Conservation (phyloP, 129 eudicot species). For the Kitagawia praeruptora region DNA sequence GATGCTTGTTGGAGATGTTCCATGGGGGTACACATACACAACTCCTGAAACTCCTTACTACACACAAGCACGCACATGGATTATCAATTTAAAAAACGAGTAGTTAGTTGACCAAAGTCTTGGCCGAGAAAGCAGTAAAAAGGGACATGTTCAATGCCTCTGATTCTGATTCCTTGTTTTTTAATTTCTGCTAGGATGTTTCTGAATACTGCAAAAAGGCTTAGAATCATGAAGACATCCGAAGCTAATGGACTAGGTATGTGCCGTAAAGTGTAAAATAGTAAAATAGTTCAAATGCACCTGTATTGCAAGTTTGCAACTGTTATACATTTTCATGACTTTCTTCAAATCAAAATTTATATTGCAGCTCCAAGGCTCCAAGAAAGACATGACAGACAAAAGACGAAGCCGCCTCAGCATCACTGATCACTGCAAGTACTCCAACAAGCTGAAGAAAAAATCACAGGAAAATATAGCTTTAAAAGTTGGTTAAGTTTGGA, state of each 20-base stretch:
- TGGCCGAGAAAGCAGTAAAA: not conserved
- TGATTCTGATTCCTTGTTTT: not conserved
- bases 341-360: not conserved
- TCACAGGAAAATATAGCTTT: constrained; percentile 29
- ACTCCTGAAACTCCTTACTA: not conserved
- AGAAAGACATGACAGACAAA: constrained; percentile 35
- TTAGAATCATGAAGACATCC: constrained; percentile 81
- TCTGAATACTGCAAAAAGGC: constrained; percentile 65
- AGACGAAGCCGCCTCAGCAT: constrained; percentile 21
- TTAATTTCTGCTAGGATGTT: constrained; percentile 54
- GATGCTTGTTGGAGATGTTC: constrained; percentile 99
- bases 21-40: constrained; percentile 64
- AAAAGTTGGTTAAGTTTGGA: constrained; percentile 25
- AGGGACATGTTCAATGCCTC: not conserved
- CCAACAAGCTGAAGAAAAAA: constrained; percentile 22
- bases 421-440: not conserved
- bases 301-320: not conserved
- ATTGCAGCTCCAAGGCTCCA: constrained; percentile 49
- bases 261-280: not conserved
- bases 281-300: not conserved
- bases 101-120: not conserved
- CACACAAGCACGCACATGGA: not conserved
- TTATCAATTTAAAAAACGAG: not conserved
- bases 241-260: constrained; percentile 82
- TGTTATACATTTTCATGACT: not conserved